Base-by-base conservation (phyloP, 306 rosid species). In the Ochetophila trinervis region DNA sequence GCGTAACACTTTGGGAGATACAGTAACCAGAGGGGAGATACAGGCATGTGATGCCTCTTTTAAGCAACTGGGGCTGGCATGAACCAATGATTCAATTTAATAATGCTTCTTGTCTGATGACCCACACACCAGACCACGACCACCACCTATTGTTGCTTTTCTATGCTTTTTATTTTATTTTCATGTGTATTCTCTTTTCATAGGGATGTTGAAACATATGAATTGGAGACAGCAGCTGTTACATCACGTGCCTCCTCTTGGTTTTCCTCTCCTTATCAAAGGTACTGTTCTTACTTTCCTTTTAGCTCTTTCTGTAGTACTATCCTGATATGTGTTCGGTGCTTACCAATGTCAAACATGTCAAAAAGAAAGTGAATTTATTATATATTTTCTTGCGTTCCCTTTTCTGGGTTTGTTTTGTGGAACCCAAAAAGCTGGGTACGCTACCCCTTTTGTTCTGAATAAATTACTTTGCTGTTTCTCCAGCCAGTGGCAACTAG, bases 71-170 rank as follows among this genome's bases (percentile, higher is more conserved):
- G 68, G 51, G 75, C 75, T 65, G 78, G 81, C 78, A 68, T 60
- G 79, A 67, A 42, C 77, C 72, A 74, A 70, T 55, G 55, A 53
- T 85, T 60, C 74, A 71, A 60, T 66, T 74, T 59, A 69, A 80
- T 74, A 67, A 79, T 74, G 78, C 68, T 71, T 63, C 74, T 78
- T 72, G 81, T 65, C 76, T 71, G 69, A 75, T 78, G 74, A 52
- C 80, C 85, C 85, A 71, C 74, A 24, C 23, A 24, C 2, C 45
- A 61, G 70, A 53, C 70, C 66, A 63, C 47, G 21, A 56, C 50
- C 66, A 66, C 51, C 72, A 54, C 58, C 69, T 58, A 6, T n/a
- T 42, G n/a, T 64, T 32, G 63, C 70, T 64, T 64, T 53, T 8
- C 35, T 34, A 22, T 67, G 62, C 55, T 18, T 60, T 56, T 50